These are phyloP conservation scores for Singerocomus rubriflavus DNA, from an alignment of 1,284 basidiomycete genomes.

Conservation along the genomic window DNA sequence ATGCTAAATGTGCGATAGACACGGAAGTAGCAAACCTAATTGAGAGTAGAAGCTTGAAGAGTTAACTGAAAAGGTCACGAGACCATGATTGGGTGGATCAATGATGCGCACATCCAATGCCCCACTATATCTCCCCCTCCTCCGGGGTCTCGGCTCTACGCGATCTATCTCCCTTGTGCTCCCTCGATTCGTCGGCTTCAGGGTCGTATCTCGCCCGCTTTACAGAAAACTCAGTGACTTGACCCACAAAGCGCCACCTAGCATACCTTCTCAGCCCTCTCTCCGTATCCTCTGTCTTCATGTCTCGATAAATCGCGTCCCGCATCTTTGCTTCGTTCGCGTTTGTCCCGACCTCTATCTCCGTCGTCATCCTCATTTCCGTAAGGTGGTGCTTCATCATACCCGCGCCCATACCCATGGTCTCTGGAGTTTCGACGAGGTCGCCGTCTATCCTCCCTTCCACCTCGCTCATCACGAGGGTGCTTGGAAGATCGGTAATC, in stretches of 20 bases:
- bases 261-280: conserved; percentile 65
- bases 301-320: conserved; percentile 29
- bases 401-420: conserved; percentile 32
- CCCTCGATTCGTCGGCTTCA: conserved; percentile 38
- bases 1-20: neutral
- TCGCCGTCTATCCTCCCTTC: conserved; percentile 42
- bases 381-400: conserved; percentile 41
- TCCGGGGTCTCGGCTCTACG: conserved; percentile 66
- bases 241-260: neutral
- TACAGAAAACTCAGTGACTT: conserved; percentile 7
- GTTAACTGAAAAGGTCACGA: conserved; percentile 1
- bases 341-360: conserved; percentile 38
- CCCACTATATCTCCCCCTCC: conserved; percentile 71
- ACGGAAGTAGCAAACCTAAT: neutral
- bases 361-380: conserved; percentile 36
- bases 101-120: conserved; percentile 10
- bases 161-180: conserved; percentile 39
- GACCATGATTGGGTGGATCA: neutral
- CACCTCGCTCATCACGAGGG: conserved; percentile 48
- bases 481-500: conserved; percentile 42
- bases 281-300: conserved; percentile 43
- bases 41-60: neutral
- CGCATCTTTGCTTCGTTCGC: conserved; percentile 54
- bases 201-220: conserved; percentile 57
- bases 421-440: conserved; percentile 36